phyloP scores from a whole-genome alignment of 352 stramenopile genomes.

The Phytophthora fragariaefolia region DNA sequence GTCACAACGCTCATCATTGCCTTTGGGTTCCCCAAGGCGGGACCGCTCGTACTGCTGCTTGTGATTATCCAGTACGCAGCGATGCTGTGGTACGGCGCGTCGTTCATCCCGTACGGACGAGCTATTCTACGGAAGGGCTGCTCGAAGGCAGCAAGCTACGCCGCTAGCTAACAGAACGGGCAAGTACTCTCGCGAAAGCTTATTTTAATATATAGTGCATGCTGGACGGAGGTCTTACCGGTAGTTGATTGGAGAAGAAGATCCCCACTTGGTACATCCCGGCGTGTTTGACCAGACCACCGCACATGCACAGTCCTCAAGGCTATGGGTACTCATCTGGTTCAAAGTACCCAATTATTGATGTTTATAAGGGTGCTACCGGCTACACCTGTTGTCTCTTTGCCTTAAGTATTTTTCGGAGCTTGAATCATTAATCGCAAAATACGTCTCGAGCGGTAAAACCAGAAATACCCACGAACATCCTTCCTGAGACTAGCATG shows the following conservation, averaged over 20 bases:
- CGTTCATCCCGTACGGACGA: constrained; percentile 82
- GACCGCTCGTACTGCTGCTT: constrained; percentile 69
- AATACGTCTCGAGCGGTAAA: too few relatives aligned
- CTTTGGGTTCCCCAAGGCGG: constrained; percentile 73
- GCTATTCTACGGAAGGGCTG: constrained; percentile 80
- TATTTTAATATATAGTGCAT: constrained; percentile 42
- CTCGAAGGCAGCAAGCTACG: constrained; percentile 59
- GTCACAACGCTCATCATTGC: constrained; percentile 75
- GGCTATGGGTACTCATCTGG: too few relatives aligned
- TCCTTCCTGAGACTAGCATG: too few relatives aligned
- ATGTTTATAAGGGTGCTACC: too few relatives aligned
- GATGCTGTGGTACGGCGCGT: constrained; percentile 88
- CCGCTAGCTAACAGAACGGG: constrained; percentile 38
- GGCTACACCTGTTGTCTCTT: too few relatives aligned
- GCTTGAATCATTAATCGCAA: too few relatives aligned
- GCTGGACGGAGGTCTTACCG: too few relatives aligned
- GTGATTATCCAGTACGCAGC: constrained; percentile 82
- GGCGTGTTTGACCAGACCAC: too few relatives aligned
- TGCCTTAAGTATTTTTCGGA: too few relatives aligned
- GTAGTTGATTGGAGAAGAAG: background rate
- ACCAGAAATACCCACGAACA: too few relatives aligned
- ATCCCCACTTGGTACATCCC: constrained; percentile 3
- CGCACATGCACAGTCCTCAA: too few relatives aligned
- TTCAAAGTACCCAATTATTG: too few relatives aligned
- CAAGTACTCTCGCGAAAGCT: background rate